Evolutionary conservation across 768 basidiomycete species (phyloP).

Genomic region (Austroboletus festivus): DNA sequence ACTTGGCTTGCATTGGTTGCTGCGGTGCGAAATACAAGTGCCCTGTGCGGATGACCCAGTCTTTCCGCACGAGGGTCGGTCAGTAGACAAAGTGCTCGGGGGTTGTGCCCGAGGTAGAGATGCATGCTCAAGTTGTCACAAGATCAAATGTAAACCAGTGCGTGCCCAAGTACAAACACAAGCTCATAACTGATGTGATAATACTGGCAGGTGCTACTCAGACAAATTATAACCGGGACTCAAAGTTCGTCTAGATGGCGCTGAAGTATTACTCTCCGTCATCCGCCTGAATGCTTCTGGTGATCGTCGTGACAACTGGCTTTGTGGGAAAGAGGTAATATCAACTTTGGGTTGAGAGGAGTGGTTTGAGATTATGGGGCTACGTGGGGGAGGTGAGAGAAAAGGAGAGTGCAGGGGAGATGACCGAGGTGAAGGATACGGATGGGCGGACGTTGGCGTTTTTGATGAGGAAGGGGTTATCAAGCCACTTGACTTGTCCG

Average conservation of each 20-base stretch:
- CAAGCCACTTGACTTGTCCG: slow-evolving; percentile 59
- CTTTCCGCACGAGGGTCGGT: slow-evolving; percentile 67
- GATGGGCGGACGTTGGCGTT: slow-evolving; percentile 9
- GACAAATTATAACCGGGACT: slow-evolving; percentile 4
- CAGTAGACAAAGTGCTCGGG: slow-evolving; percentile 70
- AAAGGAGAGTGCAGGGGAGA: slow-evolving; percentile 17
- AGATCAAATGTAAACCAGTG: not conserved
- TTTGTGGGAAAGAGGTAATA: slow-evolving; percentile 26
- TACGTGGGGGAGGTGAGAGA: slow-evolving; percentile 27
- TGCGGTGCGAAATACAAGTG: slow-evolving; percentile 70
- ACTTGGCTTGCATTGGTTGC: slow-evolving; percentile 54
- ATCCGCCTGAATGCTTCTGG: slow-evolving; percentile 5
- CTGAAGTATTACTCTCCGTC: slow-evolving; percentile 20
- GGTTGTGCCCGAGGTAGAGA: slow-evolving; percentile 65
- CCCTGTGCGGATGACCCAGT: slow-evolving; percentile 56
- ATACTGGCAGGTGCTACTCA: slow-evolving; percentile 1
- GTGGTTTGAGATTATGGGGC: slow-evolving; percentile 8
- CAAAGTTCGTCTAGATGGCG: slow-evolving; percentile 17
- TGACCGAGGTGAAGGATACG: slow-evolving; percentile 31
- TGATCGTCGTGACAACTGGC: slow-evolving; percentile 42
- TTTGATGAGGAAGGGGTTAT: slow-evolving; percentile 56
- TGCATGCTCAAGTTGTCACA: slow-evolving; percentile 61
- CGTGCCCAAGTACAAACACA: not conserved
- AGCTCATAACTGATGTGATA: not conserved
- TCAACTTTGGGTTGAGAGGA: slow-evolving; percentile 35